These are phyloP conservation scores for Trichosporon coremiiforme DNA, from an alignment of 1,284 basidiomycete genomes.

Conservation along the genomic window DNA sequence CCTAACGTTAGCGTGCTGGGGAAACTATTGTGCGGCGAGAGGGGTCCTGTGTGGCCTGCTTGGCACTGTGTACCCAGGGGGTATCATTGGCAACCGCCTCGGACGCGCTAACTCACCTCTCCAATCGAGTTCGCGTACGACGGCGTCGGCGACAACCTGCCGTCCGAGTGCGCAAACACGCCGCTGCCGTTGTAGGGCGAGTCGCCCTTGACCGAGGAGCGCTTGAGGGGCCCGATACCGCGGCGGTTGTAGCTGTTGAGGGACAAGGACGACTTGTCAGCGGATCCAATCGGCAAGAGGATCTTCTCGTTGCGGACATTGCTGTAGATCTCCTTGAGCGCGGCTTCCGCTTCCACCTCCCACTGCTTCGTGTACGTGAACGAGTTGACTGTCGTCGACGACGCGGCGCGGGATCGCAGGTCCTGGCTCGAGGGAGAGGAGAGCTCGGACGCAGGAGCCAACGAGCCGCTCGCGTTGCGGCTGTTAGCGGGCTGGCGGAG, in stretches of 20 bases:
- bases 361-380: conserved; percentile 59
- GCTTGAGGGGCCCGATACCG: conserved; percentile 1
- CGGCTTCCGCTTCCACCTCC: conserved; percentile 79
- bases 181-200: conserved; percentile 39
- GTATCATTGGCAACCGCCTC: no score
- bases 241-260: conserved; percentile 71
- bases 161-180: conserved; percentile 62
- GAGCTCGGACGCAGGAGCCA: conserved; percentile 33
- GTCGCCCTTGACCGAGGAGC: conserved; percentile 56
- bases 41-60: no score
- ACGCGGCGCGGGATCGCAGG: conserved; percentile 32
- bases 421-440: conserved; percentile 34
- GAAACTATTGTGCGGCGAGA: no score
- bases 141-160: conserved; percentile 82
- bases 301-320: conserved; percentile 90
- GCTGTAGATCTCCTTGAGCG: conserved; percentile 92
- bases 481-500: conserved; percentile 26
- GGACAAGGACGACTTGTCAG: conserved; percentile 44
- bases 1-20: conserved; percentile 11
- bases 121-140: conserved; percentile 81
- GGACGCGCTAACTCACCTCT: conserved; percentile 61
- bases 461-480: conserved; percentile 39
- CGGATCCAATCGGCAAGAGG: conserved; percentile 67
- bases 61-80: no score
- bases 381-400: conserved; percentile 44